Conservation (phyloP, 148 eudicot genomes). For the Amaranthus palmeri region DNA sequence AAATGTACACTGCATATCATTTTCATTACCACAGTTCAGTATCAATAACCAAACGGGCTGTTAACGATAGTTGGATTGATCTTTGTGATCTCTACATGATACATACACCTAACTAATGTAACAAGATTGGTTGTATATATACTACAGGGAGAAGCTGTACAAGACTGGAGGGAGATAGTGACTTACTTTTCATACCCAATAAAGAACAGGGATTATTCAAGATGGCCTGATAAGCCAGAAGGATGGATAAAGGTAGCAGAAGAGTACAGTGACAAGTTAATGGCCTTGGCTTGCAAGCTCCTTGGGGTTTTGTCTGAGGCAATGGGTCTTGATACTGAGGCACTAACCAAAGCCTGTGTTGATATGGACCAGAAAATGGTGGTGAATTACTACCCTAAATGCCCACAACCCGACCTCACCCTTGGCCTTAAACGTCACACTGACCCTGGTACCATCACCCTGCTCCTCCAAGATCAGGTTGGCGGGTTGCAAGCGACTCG, state of each 20-base stretch:
- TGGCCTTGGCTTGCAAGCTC: constrained; percentile 73
- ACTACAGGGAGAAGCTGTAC: constrained; percentile 82
- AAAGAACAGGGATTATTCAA: constrained; percentile 65
- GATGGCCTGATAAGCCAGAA: constrained; percentile 94
- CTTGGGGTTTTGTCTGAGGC: constrained; percentile 80
- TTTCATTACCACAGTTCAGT: too few species aligned
- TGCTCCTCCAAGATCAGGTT: constrained; percentile 80
- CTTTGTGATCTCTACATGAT: too few species aligned
- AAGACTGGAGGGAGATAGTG: constrained; percentile 87
- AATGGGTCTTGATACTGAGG: constrained; percentile 82
- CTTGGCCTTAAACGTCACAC: constrained; percentile 92
- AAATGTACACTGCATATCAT: too few species aligned
- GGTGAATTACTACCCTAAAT: constrained; percentile 87
- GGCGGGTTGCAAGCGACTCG: constrained; percentile 93
- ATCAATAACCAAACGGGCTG: too few species aligned
- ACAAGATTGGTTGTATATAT: too few species aligned
- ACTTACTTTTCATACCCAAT: constrained; percentile 83
- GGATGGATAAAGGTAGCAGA: constrained; percentile 67
- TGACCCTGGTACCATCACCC: constrained; percentile 92
- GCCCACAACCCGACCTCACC: constrained; percentile 86
- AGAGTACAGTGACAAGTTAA: constrained; percentile 61
- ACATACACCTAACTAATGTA: neutral
- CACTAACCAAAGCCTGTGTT: constrained; percentile 73
- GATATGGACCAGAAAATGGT: constrained; percentile 97
- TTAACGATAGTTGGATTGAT: too few species aligned